These are phyloP conservation scores for Dactylellina sp. DNA, from an alignment of 2,329 filamentous ascomycete genomes.

Conservation along the genomic window DNA sequence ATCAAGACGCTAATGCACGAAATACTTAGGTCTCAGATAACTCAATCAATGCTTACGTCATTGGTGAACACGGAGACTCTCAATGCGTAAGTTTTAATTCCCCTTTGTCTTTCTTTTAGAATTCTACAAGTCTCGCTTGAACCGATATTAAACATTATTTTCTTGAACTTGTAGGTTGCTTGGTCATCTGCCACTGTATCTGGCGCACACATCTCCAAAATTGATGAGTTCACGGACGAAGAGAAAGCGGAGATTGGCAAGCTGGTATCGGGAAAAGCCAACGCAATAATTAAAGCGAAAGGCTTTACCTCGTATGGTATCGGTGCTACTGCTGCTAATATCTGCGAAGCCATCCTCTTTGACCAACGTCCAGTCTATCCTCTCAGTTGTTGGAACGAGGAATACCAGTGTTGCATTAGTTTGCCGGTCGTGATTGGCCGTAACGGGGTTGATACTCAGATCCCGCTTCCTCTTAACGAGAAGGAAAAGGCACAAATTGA, in stretches of 20 bases:
- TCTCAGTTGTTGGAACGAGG: slow-evolving; percentile 59
- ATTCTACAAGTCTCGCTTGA: slow-evolving; percentile 17
- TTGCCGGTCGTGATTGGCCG: slow-evolving; percentile 49
- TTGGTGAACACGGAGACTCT: slow-evolving; percentile 63
- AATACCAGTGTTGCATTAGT: slow-evolving; percentile 55
- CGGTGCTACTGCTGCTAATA: slow-evolving; percentile 61
- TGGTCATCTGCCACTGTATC: slow-evolving; percentile 62
- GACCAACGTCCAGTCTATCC: slow-evolving; percentile 61
- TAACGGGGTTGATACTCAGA: slow-evolving; percentile 38
- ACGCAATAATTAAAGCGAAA: slow-evolving; percentile 62
- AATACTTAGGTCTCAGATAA: slow-evolving; percentile 60
- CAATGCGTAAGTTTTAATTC: slow-evolving; percentile 59
- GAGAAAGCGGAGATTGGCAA: slow-evolving; percentile 59
- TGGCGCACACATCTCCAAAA: slow-evolving; percentile 59
- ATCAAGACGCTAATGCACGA: slow-evolving; percentile 21
- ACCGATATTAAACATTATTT: slow-evolving; percentile 18
- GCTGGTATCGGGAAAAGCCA: slow-evolving; percentile 61
- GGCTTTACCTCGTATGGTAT: slow-evolving; percentile 63
- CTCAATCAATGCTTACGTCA: slow-evolving; percentile 62
- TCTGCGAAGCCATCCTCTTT: slow-evolving; percentile 62
- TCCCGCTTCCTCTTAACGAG: slow-evolving; percentile 55
- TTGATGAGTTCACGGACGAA: slow-evolving; percentile 58
- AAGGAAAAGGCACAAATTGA: slow-evolving; percentile 46
- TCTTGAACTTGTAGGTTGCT: slow-evolving; percentile 53
- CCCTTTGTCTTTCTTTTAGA: slow-evolving; percentile 3